Percentiles rank a stretch among this genome's conserved stretches.
Evolutionary conservation across 2,329 filamentous ascomycete species (phyloP).

Genomic region (Akanthomyces dipterigenus): DNA sequence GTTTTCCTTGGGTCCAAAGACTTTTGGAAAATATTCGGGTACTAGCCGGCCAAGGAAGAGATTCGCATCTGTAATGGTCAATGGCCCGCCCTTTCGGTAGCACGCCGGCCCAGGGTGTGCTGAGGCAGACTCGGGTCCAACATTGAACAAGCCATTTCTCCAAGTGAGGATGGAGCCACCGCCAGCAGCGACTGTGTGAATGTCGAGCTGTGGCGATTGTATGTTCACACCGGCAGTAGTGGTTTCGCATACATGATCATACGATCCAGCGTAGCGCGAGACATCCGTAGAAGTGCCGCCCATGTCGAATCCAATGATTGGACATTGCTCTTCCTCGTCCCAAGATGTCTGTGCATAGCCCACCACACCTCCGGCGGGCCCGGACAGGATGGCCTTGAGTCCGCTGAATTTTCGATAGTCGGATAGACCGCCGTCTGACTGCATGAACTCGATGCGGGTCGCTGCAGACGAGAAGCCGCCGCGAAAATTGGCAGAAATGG

Average conservation of each 20-base stretch:
- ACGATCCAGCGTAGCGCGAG: conserved; percentile 52
- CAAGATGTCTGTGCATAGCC: conserved; percentile 70
- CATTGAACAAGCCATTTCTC: conserved; percentile 65
- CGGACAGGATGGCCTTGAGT: conserved; percentile 62
- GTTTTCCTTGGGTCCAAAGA: conserved; percentile 63
- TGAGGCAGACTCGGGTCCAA: conserved; percentile 64
- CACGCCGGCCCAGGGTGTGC: conserved; percentile 67
- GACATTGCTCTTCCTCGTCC: conserved; percentile 57
- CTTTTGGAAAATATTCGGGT: conserved; percentile 64
- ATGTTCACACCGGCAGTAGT: conserved; percentile 74
- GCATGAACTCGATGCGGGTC: conserved; percentile 65
- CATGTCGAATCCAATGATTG: conserved; percentile 71
- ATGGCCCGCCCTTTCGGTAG: conserved; percentile 64
- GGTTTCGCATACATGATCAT: conserved; percentile 56
- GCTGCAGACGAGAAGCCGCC: conserved; percentile 25
- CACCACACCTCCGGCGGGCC: conserved; percentile 71
- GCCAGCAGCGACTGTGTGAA: conserved; percentile 73
- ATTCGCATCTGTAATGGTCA: conserved; percentile 69
- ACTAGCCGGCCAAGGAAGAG: conserved; percentile 54
- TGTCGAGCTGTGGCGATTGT: conserved; percentile 72
- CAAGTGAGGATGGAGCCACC: conserved; percentile 66
- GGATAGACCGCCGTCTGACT: conserved; percentile 47
- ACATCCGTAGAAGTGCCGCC: conserved; percentile 70
- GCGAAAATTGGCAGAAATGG: conserved; percentile 30
- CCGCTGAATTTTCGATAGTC: conserved; percentile 61